Percentiles rank a stretch among this genome's conserved stretches.
phyloP scores from a whole-genome alignment of 352 stramenopile genomes.

The Phytophthora podocarpi region DNA sequence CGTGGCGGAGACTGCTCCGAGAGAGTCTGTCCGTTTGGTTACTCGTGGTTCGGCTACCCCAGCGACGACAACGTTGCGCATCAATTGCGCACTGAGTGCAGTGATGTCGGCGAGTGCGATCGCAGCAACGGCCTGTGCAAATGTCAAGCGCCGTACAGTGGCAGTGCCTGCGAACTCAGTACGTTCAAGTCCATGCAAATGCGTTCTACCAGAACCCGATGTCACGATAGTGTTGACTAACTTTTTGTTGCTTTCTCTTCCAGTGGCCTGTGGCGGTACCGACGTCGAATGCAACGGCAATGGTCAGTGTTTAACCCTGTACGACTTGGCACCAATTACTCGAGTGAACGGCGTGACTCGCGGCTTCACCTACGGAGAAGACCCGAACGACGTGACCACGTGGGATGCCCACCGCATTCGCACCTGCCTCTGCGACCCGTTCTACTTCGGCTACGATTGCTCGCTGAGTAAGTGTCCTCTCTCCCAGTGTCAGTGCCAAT shows the following conservation, averaged over 20 bases:
- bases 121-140: constrained; percentile 71
- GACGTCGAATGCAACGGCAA: constrained; percentile 72
- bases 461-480: constrained; percentile 45
- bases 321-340: constrained; percentile 58
- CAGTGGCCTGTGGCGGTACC: constrained; percentile 56
- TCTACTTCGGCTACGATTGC: constrained; percentile 74
- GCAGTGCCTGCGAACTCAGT: constrained; percentile 75
- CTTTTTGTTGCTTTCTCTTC: constrained; percentile 3
- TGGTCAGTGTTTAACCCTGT: constrained; percentile 75
- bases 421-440: constrained; percentile 64
- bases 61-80: constrained; percentile 57
- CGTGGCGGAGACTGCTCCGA: constrained; percentile 78
- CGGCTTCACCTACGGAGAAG: constrained; percentile 62
- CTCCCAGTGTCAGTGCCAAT: not conserved
- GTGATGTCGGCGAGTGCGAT: constrained; percentile 66
- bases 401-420: constrained; percentile 78
- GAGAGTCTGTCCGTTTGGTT: constrained; percentile 52
- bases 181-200: constrained; percentile 12
- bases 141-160: constrained; percentile 72
- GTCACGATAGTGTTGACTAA: not conserved
- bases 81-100: constrained; percentile 60
- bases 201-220: not conserved
- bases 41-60: constrained; percentile 78
- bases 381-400: constrained; percentile 72
- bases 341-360: constrained; percentile 58